Conservation (phyloP, 2,329 filamentous ascomycete species). For the Claviceps monticola region DNA sequence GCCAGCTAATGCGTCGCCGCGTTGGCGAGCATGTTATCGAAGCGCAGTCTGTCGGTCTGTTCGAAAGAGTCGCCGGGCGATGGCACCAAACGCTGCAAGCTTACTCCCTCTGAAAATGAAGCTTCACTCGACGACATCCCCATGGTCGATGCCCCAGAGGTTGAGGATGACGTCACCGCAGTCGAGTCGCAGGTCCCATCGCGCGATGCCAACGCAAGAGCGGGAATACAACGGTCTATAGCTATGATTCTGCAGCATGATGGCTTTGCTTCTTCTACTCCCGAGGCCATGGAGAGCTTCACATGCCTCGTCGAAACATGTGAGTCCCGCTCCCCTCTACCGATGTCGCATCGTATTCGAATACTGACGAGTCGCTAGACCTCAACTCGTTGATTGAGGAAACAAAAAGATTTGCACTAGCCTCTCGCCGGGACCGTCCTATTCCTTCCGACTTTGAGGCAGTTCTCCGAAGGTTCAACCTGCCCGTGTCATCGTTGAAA, state of each 20-base stretch:
- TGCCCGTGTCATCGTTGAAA: conserved; percentile 36
- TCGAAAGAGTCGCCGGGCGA: conserved; percentile 13
- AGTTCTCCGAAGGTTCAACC: conserved; percentile 36
- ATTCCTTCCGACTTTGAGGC: conserved; percentile 44
- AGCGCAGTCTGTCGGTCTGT: conserved; percentile 20
- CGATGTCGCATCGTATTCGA: background rate
- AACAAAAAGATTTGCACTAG: conserved; percentile 31
- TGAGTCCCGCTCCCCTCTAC: conserved; percentile 20
- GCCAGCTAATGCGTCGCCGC: background rate
- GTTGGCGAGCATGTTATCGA: conserved; percentile 18
- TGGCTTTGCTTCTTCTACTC: conserved; percentile 41
- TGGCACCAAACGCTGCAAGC: conserved; percentile 17
- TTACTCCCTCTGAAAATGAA: background rate
- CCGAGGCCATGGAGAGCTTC: conserved; percentile 46
- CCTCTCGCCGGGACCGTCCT: conserved; percentile 37
- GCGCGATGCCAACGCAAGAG: conserved; percentile 19
- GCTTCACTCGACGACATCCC: background rate
- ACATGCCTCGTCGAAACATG: conserved; percentile 42
- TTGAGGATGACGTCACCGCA: conserved; percentile 9
- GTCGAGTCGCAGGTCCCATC: conserved; percentile 14
- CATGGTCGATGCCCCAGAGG: background rate
- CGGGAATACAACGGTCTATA: conserved; percentile 39
- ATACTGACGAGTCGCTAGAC: conserved; percentile 25
- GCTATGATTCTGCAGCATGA: conserved; percentile 41
- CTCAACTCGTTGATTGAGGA: conserved; percentile 34